phyloP scores from a whole-genome alignment of 768 basidiomycete species.

The Cystofilobasidium ferigula region DNA sequence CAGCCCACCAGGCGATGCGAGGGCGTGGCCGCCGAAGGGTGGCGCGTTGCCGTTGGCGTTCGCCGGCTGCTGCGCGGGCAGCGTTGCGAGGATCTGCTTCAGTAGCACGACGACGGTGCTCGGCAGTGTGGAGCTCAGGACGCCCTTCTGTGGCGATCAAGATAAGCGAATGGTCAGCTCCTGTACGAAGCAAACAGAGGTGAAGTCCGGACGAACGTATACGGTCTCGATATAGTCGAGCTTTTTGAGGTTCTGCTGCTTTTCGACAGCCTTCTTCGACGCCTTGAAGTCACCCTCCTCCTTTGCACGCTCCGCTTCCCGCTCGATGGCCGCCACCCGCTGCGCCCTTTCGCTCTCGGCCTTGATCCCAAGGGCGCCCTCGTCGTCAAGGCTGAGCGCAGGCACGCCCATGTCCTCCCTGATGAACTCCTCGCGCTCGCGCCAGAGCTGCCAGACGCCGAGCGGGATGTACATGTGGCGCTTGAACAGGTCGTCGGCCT shows the following conservation, averaged over 20 bases:
- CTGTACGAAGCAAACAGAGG: neutral
- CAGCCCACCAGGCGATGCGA: constrained; percentile 14
- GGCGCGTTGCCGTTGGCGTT: neutral
- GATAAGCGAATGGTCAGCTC: neutral
- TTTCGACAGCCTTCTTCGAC: constrained; percentile 31
- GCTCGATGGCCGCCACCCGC: constrained; percentile 39
- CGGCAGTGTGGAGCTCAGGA: constrained; percentile 62
- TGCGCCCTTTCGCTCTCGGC: constrained; percentile 33
- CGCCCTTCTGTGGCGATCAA: constrained; percentile 53
- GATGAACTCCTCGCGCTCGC: constrained; percentile 89
- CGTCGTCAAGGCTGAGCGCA: constrained; percentile 25
- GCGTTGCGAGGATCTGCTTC: constrained; percentile 83
- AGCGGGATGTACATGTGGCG: constrained; percentile 83
- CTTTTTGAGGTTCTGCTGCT: constrained; percentile 53
- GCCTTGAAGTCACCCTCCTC: constrained; percentile 27
- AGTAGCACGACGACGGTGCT: constrained; percentile 87
- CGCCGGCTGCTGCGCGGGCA: constrained; percentile 43
- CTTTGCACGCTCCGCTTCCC: constrained; percentile 27
- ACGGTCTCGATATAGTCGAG: constrained; percentile 82
- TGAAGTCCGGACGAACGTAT: constrained; percentile 57
- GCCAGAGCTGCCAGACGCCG: constrained; percentile 86
- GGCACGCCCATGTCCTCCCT: constrained; percentile 79
- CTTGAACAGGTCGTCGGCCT: constrained; percentile 81
- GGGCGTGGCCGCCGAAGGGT: neutral
- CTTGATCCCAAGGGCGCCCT: constrained; percentile 27